A percentile compares a stretch with the other conserved stretches of the same genome.
These are phyloP conservation scores for Beauveria asiatica DNA, from an alignment of 2,329 filamentous ascomycete species.

Conservation along the genomic window DNA sequence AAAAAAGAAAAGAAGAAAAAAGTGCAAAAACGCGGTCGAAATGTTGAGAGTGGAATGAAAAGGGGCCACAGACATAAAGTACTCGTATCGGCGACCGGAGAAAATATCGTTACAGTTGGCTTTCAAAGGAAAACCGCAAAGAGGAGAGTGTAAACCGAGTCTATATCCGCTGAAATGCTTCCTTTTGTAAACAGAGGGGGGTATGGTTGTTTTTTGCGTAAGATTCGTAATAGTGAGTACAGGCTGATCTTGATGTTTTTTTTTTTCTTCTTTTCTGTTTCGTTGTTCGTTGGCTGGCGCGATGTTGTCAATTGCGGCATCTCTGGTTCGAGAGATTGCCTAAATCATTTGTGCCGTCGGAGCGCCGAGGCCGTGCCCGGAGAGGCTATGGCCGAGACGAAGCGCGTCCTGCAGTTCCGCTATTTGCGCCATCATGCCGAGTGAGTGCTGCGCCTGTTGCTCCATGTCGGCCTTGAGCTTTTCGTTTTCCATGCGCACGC, in stretches of 20 bases:
- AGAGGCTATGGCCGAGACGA: slow-evolving; percentile 27
- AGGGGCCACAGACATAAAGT: neutral
- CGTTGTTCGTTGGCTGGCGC: neutral
- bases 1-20: too few species aligned
- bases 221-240: slow-evolving; percentile 4
- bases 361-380: slow-evolving; percentile 24
- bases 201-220: slow-evolving; percentile 2
- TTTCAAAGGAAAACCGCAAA: neutral
- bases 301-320: neutral
- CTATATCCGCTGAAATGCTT: slow-evolving; percentile 10
- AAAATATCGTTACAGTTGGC: neutral
- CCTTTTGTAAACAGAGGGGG: slow-evolving; percentile 9
- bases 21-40: neutral
- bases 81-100: neutral
- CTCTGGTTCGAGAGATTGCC: neutral
- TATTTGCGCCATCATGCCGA: slow-evolving; percentile 42
- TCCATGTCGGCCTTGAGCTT: slow-evolving; percentile 45
- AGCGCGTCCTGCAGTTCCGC: slow-evolving; percentile 36
- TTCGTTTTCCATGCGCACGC: slow-evolving; percentile 56
- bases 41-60: neutral
- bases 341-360: slow-evolving; percentile 35
- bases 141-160: slow-evolving; percentile 9
- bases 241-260: neutral
- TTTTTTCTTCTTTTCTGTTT: neutral
- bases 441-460: slow-evolving; percentile 37